Conservation (phyloP, 2,329 filamentous ascomycete genomes). For the Talaromyces sp. region DNA sequence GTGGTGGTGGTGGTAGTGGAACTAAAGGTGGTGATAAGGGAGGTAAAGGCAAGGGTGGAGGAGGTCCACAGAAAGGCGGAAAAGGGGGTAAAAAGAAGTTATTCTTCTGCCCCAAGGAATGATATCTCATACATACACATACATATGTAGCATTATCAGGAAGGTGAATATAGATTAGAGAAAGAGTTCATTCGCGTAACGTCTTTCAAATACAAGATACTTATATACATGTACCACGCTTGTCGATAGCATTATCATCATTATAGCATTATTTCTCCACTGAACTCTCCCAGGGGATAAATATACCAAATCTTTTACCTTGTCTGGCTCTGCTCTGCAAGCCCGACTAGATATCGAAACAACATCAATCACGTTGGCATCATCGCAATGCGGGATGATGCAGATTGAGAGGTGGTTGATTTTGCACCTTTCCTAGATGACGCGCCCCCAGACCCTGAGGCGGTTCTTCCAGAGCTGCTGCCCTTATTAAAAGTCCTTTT, state of each 20-base stretch:
- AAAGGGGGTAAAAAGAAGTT: slow-evolving; percentile 39
- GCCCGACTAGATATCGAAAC: not conserved
- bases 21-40: slow-evolving; percentile 25
- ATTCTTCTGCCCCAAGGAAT: not conserved
- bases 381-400: slow-evolving; percentile 29
- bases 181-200: not conserved
- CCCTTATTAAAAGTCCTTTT: slow-evolving; percentile 1
- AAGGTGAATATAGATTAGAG: not conserved
- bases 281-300: not conserved
- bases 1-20: not conserved
- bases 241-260: not conserved
- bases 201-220: not conserved
- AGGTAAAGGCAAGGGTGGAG: slow-evolving; percentile 20
- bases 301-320: not conserved
- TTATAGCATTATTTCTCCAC: not conserved
- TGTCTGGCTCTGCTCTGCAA: not conserved
- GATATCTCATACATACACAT: not conserved
- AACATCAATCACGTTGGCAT: slow-evolving; percentile 30
- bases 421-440: slow-evolving; percentile 1
- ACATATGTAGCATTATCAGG: not conserved
- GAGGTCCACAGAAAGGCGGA: slow-evolving; percentile 14
- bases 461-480: slow-evolving; percentile 16
- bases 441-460: not conserved
- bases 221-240: not conserved
- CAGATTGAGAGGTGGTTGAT: slow-evolving; percentile 13